Evolutionary conservation across 163 green algal genomes (phyloP).

Genomic region (Coccomyxa subellipsoidea): DNA sequence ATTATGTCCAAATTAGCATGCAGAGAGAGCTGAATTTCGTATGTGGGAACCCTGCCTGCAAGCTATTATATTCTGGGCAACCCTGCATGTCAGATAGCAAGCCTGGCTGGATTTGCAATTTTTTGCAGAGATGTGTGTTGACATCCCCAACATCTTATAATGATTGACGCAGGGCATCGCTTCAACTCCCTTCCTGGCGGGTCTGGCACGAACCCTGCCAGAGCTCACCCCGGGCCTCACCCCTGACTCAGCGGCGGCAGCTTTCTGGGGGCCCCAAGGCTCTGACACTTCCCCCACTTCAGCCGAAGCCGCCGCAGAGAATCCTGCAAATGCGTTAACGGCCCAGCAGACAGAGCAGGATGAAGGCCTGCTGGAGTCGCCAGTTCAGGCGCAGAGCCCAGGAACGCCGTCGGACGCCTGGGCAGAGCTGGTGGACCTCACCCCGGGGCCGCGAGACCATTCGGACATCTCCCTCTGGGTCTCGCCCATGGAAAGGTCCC

Average conservation of each 20-base stretch:
- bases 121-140: too few species aligned
- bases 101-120: too few species aligned
- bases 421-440: neutral
- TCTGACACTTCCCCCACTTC: neutral
- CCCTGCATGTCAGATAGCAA: too few species aligned
- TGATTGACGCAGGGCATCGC: neutral
- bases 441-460: neutral
- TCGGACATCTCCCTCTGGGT: neutral
- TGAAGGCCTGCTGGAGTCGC: neutral
- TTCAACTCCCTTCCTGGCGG: neutral
- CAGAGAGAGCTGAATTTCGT: too few species aligned
- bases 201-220: neutral
- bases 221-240: neutral
- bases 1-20: too few species aligned
- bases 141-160: too few species aligned
- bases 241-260: neutral
- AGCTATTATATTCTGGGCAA: too few species aligned
- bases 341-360: neutral
- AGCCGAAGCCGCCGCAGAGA: neutral
- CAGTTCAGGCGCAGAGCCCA: neutral
- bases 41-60: too few species aligned
- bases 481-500: neutral
- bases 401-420: neutral
- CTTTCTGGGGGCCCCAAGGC: neutral
- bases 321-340: too few species aligned